Evolutionary conservation across 345 rosid genomes (phyloP), one percentile per base, ranked within the genome.

Genomic region (Populus davidiana): DNA sequence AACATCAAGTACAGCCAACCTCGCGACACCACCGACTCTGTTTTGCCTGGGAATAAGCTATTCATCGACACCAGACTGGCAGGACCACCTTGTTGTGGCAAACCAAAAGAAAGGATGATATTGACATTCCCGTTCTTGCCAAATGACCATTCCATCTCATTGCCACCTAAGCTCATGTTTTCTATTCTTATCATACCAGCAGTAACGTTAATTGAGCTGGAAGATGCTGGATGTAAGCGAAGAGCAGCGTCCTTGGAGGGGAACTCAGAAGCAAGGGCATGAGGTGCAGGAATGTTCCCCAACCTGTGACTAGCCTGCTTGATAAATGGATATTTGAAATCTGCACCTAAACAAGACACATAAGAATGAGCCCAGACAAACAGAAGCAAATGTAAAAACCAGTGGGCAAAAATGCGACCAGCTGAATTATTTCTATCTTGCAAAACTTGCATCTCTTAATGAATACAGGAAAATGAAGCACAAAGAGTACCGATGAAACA

Each of bases 181-280:
- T 92, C 86, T 83, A 96, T 87, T 83, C 92, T 93, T 62, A 96
- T 87, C 86, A 93, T 83, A 70, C 94, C 94, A 67, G 97, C 94
- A 56, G 90, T 92, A 61, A 93, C 87, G 74, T 88, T 94, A 56
- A 87, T 87, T 3, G 96, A 92, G 72, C 90, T 89, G 61, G 99
- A 92, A 21, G 97, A 64, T 74, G 90, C 86, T 17, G 82, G 84
- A 76, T 91, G 86, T 72, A 90, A 73, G 63, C 70, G 88, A 59
- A 87, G 79, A 66, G 86, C 83, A 5, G 81, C 89, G 6, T 89
- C 94, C 81, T 96, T 96, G 41, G 88, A 49, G 8, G 94, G 90
- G 85, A 86, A 84, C 84, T 93, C 95, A 0, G 91, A 90, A 50
- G 94, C 91, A 85, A 86, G 85, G 41, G 94, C 90, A 74, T 92